phyloP scores from a whole-genome alignment of 306 rosid species.

The Myrica gale region DNA sequence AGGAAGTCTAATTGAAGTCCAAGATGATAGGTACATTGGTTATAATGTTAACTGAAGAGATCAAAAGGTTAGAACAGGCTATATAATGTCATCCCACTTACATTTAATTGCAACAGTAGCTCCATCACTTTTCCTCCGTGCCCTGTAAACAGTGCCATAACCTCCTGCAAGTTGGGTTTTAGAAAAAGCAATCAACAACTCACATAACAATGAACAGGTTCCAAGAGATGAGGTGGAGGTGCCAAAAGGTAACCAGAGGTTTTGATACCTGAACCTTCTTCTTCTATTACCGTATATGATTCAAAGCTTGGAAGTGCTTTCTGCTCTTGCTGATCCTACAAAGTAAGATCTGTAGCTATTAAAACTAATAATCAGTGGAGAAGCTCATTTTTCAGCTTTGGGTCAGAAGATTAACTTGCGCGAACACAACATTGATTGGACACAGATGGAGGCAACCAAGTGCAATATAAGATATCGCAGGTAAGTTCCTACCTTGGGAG shows the following conservation, averaged over 20 bases:
- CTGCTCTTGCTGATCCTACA: constrained; percentile 47
- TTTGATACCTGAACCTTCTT: constrained; percentile 75
- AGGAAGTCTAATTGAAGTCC: background rate
- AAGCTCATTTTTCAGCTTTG: background rate
- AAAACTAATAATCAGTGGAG: background rate
- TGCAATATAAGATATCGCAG: background rate
- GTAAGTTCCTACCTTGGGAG: constrained; percentile 30
- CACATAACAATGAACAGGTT: background rate
- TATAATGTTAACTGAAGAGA: background rate
- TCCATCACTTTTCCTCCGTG: constrained; percentile 50
- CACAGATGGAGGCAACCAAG: constrained; percentile 2
- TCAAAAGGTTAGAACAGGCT: background rate
- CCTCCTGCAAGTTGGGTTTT: constrained; percentile 49
- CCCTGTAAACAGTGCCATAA: constrained; percentile 77
- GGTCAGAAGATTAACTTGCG: background rate
- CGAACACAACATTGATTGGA: constrained; percentile 8
- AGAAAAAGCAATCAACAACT: constrained; percentile 6
- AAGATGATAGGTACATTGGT: background rate
- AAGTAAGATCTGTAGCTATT: constrained; percentile 16
- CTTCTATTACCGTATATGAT: constrained; percentile 48
- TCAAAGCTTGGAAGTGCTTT: constrained; percentile 57
- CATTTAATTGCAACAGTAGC: constrained; percentile 65
- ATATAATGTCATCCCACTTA: constrained; percentile 23
- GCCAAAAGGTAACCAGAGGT: background rate
- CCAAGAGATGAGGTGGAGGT: background rate